Base-by-base conservation (phyloP, 2,329 filamentous ascomycete genomes). In the Aspergillus fijiensis region DNA sequence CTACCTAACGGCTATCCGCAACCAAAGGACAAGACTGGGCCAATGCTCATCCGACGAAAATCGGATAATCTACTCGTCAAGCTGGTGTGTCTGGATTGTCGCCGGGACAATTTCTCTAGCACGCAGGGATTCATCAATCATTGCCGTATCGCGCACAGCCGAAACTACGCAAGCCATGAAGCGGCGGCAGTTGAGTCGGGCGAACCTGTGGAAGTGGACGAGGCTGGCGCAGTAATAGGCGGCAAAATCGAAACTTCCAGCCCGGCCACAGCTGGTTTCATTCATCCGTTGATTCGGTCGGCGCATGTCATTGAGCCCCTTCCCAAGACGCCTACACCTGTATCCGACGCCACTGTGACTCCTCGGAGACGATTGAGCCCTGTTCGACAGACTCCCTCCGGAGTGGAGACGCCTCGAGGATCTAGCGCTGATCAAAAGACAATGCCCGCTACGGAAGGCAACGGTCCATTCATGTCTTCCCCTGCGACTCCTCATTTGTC, bases 121-220 rank as follows among this genome's bases (percentile, higher is more conserved):
- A 96, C 93, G 0, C 95, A 98, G 76, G 95, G 95, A n/a, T 98
- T 98, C 78, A 95, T 99, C 79, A 99, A 99, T 72, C 95, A 99
- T 74, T 98, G 94, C 74, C 92, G 95, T 59, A 98, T 99, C 69
- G 92, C 93, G 27, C 95, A 99, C 78, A 90, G 89, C 73, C 85
- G 91, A 60, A 92, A 96, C 65, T 98, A 93, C 81, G 94, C 96
- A 78, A 97, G 92, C 69, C 95, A 99, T 71, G 94, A 98, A 75
- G 91, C 93, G 70, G 95, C 95, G 63, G 95, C 94, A 35, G 84
- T 93, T 58, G 89, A 90, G 61, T 96, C 92, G 68, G 95, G 95
- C 55, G 88, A 93, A 66, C 87, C 89, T 12, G 86, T 96, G 60
- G 90, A 96, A 68, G 81, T 85, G 63, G 84, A 89, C 64, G 87